These are phyloP conservation scores for Neoarthrinium moseri DNA, from an alignment of 2,329 filamentous ascomycete genomes.

Conservation along the genomic window DNA sequence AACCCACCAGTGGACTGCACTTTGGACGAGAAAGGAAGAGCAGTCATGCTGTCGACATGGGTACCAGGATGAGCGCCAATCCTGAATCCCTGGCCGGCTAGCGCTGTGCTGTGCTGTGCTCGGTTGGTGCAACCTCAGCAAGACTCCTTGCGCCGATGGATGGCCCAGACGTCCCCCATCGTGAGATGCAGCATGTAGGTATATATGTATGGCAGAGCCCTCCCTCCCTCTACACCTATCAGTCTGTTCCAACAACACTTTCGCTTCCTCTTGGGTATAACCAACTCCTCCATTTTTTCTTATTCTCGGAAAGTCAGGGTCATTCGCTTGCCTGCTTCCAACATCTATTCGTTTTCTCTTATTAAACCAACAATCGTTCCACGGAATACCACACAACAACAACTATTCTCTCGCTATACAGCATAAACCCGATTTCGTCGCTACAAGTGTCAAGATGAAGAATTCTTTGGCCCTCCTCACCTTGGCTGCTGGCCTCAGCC, in stretches of 20 bases:
- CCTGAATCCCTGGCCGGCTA: conserved; percentile 18
- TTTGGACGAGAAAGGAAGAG: conserved; percentile 15
- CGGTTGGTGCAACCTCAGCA: conserved; percentile 9
- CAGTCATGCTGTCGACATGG: conserved; percentile 14
- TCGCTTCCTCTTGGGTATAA: conserved; percentile 25
- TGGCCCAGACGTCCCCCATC: conserved; percentile 14
- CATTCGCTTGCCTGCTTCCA: conserved; percentile 54
- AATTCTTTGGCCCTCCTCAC: conserved; percentile 45
- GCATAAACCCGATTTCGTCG: neutral
- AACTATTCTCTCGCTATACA: neutral
- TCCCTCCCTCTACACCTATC: neutral
- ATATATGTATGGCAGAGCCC: conserved; percentile 24
- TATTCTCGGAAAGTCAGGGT: conserved; percentile 44
- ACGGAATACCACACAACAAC: neutral
- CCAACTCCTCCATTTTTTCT: conserved; percentile 26
- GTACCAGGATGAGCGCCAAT: conserved; percentile 20
- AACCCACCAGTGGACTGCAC: conserved; percentile 15
- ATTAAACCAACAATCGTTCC: conserved; percentile 20
- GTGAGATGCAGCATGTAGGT: conserved; percentile 17
- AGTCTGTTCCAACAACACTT: conserved; percentile 15
- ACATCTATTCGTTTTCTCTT: conserved; percentile 27
- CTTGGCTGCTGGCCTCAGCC: conserved; percentile 49
- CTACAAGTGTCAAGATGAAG: conserved; percentile 45
- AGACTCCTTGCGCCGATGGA: no score
- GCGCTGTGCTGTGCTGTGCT: conserved; percentile 14